Base-by-base conservation (phyloP, 2,329 filamentous ascomycete species). In the Arthroderma sp. region DNA sequence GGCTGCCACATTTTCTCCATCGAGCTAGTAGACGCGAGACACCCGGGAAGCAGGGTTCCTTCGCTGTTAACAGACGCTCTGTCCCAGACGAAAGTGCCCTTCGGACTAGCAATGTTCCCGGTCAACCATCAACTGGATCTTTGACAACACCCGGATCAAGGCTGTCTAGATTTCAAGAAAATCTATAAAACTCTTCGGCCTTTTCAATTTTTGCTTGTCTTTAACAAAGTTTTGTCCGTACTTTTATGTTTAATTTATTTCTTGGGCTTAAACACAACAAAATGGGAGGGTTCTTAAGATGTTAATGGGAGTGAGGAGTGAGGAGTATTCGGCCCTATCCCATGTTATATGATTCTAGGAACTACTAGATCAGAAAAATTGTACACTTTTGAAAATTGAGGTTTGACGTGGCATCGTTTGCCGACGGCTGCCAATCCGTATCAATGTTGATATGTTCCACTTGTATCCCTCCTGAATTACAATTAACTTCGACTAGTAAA, bases 41-140 rank as follows among this genome's bases (percentile, higher is more conserved):
- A 13, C 49, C 58, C 1, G 59, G 59, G 6, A 58, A 35, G 4
- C 59, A 58, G 41, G 59, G 59, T 7, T 54, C 59, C 2, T 60
- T 58, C 51, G 37, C 52, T 21, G 59, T 58, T 5, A 56, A 58
- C 25, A 25, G 39, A 37, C 59, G 56, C 44, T 57, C 56, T 25
- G 37, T 25, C 41, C 53, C 56, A 13, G 7, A 35, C 21, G 58
- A 41, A 47, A 13, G 21, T 1, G 4, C 21, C 17, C n/a, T 17
- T 19, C 28, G 6, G 7, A 39, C n/a, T 3, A 37, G 25, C 28
- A 37, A n/a, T 38, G 13, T 6, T 17, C 51, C 51, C 7, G 17
- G 51, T 1, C 31, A 54, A 33, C 17, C 47, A 54, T 13, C 31
- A 17, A 21, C 19, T 11, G 31, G 6, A 11, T 23, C 31, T 37